Conservation (phyloP, 2,329 filamentous ascomycete genomes). For the Apiospora pterosperma region DNA sequence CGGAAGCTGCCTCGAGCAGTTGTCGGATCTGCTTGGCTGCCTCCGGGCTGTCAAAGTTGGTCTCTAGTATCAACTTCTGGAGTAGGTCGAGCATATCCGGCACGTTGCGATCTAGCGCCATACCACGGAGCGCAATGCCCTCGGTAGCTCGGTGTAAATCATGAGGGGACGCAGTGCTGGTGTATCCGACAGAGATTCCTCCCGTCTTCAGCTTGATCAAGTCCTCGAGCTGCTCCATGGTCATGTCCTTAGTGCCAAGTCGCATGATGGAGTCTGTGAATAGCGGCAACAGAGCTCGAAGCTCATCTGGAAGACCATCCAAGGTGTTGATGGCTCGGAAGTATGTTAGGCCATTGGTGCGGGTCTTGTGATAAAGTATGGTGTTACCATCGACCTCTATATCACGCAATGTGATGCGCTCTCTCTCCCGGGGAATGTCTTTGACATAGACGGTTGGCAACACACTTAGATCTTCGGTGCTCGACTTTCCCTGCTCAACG, state of each 20-base stretch:
- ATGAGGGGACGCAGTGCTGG: constrained; percentile 73
- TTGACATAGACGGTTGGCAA: constrained; percentile 83
- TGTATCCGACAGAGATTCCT: constrained; percentile 80
- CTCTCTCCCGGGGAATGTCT: constrained; percentile 80
- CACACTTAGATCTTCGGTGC: constrained; percentile 80
- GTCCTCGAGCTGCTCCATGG: constrained; percentile 94
- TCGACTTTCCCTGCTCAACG: constrained; percentile 78
- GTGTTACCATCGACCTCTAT: constrained; percentile 62
- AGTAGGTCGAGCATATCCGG: constrained; percentile 88
- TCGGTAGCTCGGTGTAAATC: constrained; percentile 71
- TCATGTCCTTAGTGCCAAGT: constrained; percentile 80
- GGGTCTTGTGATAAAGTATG: constrained; percentile 86
- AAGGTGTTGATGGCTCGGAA: constrained; percentile 85
- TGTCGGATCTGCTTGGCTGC: constrained; percentile 81
- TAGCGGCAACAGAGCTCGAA: constrained; percentile 79
- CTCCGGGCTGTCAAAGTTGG: constrained; percentile 81
- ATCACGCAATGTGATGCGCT: constrained; percentile 57
- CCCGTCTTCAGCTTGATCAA: constrained; percentile 95
- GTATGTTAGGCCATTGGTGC: constrained; percentile 94
- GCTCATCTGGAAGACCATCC: constrained; percentile 75
- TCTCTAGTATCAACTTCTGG: constrained; percentile 76
- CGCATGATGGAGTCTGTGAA: constrained; percentile 94
- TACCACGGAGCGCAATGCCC: constrained; percentile 80
- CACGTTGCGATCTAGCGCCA: constrained; percentile 85
- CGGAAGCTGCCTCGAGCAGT: constrained; percentile 80